Conservation (phyloP, 306 rosid species). For the Trifolium dubium region DNA sequence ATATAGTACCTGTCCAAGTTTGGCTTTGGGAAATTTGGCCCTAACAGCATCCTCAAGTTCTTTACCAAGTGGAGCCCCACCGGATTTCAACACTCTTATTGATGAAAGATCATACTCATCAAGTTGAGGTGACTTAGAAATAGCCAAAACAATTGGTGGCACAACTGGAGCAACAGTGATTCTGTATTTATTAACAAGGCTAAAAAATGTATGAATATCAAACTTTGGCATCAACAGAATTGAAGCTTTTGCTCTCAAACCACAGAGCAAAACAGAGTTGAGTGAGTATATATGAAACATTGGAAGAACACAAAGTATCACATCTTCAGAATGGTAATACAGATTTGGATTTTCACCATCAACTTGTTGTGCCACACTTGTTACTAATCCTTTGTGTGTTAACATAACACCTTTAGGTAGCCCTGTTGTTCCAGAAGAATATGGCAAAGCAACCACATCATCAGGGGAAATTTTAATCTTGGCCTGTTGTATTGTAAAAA, state of each 20-base stretch:
- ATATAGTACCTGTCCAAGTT: constrained; percentile 61
- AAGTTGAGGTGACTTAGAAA: constrained; percentile 54
- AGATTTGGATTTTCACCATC: constrained; percentile 78
- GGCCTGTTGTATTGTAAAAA: neutral
- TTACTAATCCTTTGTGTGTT: constrained; percentile 63
- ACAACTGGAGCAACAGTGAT: constrained; percentile 69
- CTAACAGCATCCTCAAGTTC: constrained; percentile 71
- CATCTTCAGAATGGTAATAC: constrained; percentile 52
- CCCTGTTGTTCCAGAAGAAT: constrained; percentile 81
- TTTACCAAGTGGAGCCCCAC: constrained; percentile 82
- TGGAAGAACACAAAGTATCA: constrained; percentile 68
- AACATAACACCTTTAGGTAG: constrained; percentile 78
- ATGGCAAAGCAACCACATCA: constrained; percentile 78
- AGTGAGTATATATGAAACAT: constrained; percentile 75
- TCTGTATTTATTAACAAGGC: constrained; percentile 49
- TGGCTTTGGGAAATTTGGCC: constrained; percentile 66
- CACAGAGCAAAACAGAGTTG: constrained; percentile 61
- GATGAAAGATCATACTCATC: constrained; percentile 63
- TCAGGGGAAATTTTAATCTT: constrained; percentile 45
- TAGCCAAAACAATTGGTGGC: constrained; percentile 70
- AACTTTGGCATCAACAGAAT: constrained; percentile 65
- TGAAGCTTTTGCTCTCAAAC: constrained; percentile 70
- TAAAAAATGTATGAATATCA: constrained; percentile 52
- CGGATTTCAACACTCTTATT: constrained; percentile 60
- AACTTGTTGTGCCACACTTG: constrained; percentile 75